phyloP scores from a whole-genome alignment of 768 basidiomycete species.

The Collybia mongolica region DNA sequence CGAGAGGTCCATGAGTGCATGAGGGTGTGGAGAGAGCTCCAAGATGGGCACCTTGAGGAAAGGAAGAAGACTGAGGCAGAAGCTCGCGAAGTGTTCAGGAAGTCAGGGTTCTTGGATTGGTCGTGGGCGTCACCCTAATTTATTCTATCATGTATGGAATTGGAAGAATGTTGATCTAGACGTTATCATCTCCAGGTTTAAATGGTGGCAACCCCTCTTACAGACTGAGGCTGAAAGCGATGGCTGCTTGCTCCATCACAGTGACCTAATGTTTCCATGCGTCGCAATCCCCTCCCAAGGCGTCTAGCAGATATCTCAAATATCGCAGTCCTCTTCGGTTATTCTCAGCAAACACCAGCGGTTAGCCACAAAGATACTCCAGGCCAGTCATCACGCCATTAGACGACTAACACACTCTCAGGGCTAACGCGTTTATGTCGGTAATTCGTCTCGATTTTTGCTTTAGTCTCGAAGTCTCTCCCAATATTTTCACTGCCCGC shows the following conservation, averaged over 20 bases:
- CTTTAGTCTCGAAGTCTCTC: no score
- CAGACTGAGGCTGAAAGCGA: background rate
- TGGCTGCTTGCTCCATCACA: background rate
- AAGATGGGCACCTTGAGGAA: conserved; percentile 30
- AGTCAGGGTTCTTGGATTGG: conserved; percentile 57
- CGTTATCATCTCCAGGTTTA: background rate
- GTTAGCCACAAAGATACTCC: no score
- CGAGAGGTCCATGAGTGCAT: conserved; percentile 76
- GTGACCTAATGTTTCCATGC: no score
- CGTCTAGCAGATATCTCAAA: no score
- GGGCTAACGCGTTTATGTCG: no score
- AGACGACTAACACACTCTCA: no score
- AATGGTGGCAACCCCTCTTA: background rate
- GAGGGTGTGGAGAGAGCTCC: conserved; percentile 62
- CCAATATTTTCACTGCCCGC: no score
- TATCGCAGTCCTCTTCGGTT: no score
- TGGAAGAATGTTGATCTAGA: background rate
- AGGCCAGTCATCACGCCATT: no score
- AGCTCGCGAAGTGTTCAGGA: conserved; percentile 42
- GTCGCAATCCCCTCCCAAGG: no score
- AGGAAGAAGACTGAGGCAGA: conserved; percentile 44
- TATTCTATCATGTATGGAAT: conserved; percentile 1
- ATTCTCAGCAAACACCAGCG: background rate
- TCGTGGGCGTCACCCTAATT: conserved; percentile 68
- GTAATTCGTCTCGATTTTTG: no score